Conservation (phyloP, 2,329 filamentous ascomycete species). For the Aurifilum marmelostoma region DNA sequence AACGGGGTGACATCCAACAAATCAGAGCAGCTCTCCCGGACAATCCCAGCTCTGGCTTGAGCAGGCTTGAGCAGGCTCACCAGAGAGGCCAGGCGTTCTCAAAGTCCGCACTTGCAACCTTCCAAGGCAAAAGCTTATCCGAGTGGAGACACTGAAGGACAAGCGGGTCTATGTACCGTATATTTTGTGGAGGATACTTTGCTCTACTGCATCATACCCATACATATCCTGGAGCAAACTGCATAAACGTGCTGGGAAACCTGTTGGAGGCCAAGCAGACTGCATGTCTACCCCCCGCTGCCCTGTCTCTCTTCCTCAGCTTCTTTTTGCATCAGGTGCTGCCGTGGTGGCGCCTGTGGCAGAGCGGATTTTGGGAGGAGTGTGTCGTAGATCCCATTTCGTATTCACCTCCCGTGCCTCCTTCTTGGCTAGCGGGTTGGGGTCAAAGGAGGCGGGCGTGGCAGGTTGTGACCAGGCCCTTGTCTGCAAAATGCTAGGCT, state of each 20-base stretch:
- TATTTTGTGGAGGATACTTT: neutral
- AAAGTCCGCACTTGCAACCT: neutral
- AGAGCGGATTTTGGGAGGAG: neutral
- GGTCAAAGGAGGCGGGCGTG: neutral
- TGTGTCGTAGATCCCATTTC: conserved; percentile 13
- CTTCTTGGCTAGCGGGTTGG: neutral
- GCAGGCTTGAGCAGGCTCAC: neutral
- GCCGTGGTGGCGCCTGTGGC: conserved; percentile 6
- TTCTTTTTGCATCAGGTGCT: neutral
- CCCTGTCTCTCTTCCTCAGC: neutral
- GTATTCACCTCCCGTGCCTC: neutral
- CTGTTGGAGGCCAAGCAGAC: neutral
- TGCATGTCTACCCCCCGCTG: neutral
- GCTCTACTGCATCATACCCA: neutral
- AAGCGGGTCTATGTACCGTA: neutral
- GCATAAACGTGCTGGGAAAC: neutral
- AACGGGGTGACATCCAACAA: conserved; percentile 16
- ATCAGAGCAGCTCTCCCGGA: conserved; percentile 16
- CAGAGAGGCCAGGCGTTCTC: neutral
- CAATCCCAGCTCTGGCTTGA: neutral
- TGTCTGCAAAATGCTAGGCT: neutral
- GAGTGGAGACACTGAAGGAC: neutral
- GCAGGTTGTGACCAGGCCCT: neutral
- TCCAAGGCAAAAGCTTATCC: conserved; percentile 9
- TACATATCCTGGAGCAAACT: neutral